These are phyloP conservation scores for Gossypium raimondii DNA, from an alignment of 345 rosid genomes.

Conservation along the genomic window DNA sequence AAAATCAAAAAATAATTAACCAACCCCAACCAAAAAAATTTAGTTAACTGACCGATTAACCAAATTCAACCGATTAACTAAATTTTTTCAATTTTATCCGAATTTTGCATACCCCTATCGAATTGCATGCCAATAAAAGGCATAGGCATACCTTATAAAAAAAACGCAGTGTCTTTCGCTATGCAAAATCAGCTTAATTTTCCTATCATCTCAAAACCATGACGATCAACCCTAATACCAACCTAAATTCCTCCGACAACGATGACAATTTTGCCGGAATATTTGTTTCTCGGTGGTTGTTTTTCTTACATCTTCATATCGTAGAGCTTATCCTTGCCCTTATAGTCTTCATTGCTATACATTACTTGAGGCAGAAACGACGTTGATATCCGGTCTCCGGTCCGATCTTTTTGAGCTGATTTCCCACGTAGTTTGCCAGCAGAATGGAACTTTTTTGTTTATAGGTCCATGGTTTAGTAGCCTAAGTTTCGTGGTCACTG, in stretches of 20 bases:
- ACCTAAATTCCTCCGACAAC: slow-evolving; percentile 26
- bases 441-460: slow-evolving; percentile 74
- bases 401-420: slow-evolving; percentile 70
- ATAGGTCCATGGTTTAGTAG: slow-evolving; percentile 77
- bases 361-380: slow-evolving; percentile 50
- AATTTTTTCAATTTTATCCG: too few relatives aligned
- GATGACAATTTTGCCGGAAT: neutral
- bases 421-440: slow-evolving; percentile 46
- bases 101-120: too few relatives aligned
- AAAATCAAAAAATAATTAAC: too few relatives aligned
- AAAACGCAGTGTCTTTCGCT: neutral
- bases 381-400: slow-evolving; percentile 37
- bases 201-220: slow-evolving; percentile 36
- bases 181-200: slow-evolving; percentile 13
- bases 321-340: slow-evolving; percentile 51
- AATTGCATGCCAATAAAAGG: too few relatives aligned
- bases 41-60: too few relatives aligned
- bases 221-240: slow-evolving; percentile 42
- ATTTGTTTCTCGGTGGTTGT: slow-evolving; percentile 20
- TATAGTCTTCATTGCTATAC: slow-evolving; percentile 39
- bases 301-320: slow-evolving; percentile 45
- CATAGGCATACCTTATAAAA: too few relatives aligned
- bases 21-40: too few relatives aligned
- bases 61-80: too few relatives aligned
- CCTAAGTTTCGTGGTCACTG: slow-evolving; percentile 68